A percentile compares a stretch with the other conserved stretches of the same genome.
These are phyloP conservation scores for Ruellia speciosa DNA, from an alignment of 305 asterid species.

Conservation along the genomic window DNA sequence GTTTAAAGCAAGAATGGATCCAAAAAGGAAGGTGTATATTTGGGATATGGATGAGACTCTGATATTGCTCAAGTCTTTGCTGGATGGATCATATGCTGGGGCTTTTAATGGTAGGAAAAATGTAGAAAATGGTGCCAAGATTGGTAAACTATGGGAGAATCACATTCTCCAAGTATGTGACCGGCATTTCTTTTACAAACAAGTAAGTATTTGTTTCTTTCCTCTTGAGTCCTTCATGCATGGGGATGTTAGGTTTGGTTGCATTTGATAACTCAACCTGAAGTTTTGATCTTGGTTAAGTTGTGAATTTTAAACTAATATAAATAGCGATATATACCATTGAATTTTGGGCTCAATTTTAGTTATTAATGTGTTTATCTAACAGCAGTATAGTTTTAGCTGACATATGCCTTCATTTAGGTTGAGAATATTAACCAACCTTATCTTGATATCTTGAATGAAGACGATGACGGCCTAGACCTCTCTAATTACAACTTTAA, in stretches of 20 bases:
- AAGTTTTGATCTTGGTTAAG: no score
- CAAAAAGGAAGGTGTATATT: conserved; percentile 60
- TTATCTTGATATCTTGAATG: conserved; percentile 52
- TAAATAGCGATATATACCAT: no score
- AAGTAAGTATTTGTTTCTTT: conserved; percentile 31
- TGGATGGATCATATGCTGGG: conserved; percentile 64
- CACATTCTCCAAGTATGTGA: conserved; percentile 79
- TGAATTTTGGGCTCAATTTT: background rate
- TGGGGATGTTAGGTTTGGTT: no score
- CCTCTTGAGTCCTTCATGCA: no score
- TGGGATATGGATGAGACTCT: conserved; percentile 99
- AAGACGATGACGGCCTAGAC: conserved; percentile 64
- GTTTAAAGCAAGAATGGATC: conserved; percentile 33
- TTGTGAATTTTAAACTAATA: no score
- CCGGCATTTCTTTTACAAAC: conserved; percentile 74
- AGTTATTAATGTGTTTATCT: background rate
- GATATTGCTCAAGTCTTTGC: conserved; percentile 71
- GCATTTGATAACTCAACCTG: no score
- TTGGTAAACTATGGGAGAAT: conserved; percentile 79
- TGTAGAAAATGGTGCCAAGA: conserved; percentile 48
- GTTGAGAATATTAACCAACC: conserved; percentile 79
- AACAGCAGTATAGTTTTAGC: conserved; percentile 13
- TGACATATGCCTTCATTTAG: conserved; percentile 33
- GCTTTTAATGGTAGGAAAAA: conserved; percentile 59
- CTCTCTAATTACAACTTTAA: conserved; percentile 65